Evolutionary conservation across 75 land plant species (phyloP).

Genomic region (Pinus albicaulis): DNA sequence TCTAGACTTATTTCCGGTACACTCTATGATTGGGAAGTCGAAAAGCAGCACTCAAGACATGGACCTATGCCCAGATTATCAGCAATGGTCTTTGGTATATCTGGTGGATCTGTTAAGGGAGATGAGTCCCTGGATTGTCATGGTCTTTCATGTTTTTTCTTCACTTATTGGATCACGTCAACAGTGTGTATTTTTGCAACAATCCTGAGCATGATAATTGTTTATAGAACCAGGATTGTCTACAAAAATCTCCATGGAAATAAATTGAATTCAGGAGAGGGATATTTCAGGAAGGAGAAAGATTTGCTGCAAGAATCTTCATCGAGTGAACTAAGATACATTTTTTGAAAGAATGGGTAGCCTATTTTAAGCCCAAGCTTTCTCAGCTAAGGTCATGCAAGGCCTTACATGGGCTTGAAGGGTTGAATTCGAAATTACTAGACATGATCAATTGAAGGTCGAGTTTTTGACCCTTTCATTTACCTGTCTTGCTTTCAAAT

Average conservation of each 20-base stretch:
- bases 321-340: slow-evolving; percentile 2
- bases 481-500: neutral
- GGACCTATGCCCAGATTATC: neutral
- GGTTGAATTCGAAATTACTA: neutral
- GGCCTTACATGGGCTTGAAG: neutral
- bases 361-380: neutral
- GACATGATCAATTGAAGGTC: neutral
- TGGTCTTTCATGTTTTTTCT: slow-evolving; percentile 31
- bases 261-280: slow-evolving; percentile 14
- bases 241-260: slow-evolving; percentile 38
- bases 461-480: neutral
- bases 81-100: neutral
- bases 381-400: neutral
- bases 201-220: slow-evolving; percentile 19
- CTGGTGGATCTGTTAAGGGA: neutral
- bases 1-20: slow-evolving; percentile 42
- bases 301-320: slow-evolving; percentile 1
- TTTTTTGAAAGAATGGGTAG: neutral
- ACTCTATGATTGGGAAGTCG: slow-evolving; percentile 39
- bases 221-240: slow-evolving; percentile 31
- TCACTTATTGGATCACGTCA: slow-evolving; percentile 40
- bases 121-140: slow-evolving; percentile 14
- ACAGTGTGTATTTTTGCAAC: slow-evolving; percentile 41
- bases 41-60: slow-evolving; percentile 21
- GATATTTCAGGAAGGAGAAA: neutral